Conservation (phyloP, 129 eudicot species). For the Escallonia herrerae region DNA sequence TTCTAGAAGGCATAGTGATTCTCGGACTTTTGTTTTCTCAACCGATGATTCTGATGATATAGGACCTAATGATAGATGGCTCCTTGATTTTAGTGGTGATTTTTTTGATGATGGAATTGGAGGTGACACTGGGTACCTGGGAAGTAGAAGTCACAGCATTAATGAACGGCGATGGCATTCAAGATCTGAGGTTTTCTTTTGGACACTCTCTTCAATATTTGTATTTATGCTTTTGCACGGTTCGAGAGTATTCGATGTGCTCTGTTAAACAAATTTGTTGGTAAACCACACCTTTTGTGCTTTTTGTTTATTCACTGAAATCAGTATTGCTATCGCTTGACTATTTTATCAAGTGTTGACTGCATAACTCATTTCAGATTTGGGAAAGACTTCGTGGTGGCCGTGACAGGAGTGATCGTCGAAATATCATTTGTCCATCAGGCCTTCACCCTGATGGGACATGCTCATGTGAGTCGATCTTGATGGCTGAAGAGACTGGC, state of each 20-base stretch:
- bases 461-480: conserved; percentile 41
- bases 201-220: not conserved
- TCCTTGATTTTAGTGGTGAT: conserved; percentile 45
- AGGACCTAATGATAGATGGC: conserved; percentile 50
- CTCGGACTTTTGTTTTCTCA: conserved; percentile 32
- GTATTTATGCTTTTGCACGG: not conserved
- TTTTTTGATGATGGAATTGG: conserved; percentile 32
- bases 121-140: conserved; percentile 26
- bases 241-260: no score
- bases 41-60: conserved; percentile 35
- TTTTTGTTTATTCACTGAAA: no score
- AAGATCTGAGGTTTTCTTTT: conserved; percentile 46
- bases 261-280: no score
- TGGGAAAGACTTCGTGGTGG: conserved; percentile 53
- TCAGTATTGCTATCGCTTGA: no score
- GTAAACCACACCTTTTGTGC: no score
- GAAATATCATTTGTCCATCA: conserved; percentile 33
- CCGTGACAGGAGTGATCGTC: conserved; percentile 23
- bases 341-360: not conserved
- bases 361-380: conserved; percentile 27
- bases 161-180: conserved; percentile 43
- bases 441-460: conserved; percentile 51
- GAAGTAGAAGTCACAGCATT: conserved; percentile 31
- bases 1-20: conserved; percentile 44
- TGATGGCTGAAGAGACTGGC: conserved; percentile 37